Conservation (phyloP, 73 alveolate species). For the Blepharisma japonicum region DNA sequence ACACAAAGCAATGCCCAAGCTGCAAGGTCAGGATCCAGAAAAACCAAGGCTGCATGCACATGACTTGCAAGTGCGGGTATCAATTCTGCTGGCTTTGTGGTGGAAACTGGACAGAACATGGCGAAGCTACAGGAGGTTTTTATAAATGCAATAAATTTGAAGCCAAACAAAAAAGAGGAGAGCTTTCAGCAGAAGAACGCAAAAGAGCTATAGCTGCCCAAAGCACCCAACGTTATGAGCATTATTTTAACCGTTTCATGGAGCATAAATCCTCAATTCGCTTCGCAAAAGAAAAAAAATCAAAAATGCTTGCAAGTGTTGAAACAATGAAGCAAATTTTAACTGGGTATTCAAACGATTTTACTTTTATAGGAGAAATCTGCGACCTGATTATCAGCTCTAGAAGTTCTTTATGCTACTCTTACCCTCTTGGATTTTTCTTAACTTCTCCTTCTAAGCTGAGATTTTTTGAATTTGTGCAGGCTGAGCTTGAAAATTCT, state of each 20-base stretch:
- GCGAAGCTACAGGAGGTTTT: conserved; percentile 65
- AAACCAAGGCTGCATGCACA: conserved; percentile 84
- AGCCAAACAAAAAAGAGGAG: conserved; percentile 38
- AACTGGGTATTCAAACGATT: conserved; percentile 18
- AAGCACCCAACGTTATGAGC: background rate
- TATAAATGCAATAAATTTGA: conserved; percentile 71
- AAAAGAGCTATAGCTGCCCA: background rate
- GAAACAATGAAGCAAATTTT: background rate
- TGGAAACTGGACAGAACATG: conserved; percentile 59
- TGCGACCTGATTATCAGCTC: conserved; percentile 49
- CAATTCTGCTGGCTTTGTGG: conserved; percentile 74
- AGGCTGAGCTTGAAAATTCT: conserved; percentile 48
- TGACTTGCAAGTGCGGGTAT: conserved; percentile 65
- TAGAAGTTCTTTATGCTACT: conserved; percentile 45
- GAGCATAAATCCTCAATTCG: background rate
- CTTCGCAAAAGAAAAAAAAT: conserved; percentile 10
- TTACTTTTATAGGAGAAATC: conserved; percentile 45
- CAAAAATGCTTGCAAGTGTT: background rate
- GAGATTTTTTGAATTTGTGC: conserved; percentile 51
- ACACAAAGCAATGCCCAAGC: conserved; percentile 67
- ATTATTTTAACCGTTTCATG: conserved; percentile 1
- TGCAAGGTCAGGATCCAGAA: conserved; percentile 66
- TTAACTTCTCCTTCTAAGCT: conserved; percentile 40
- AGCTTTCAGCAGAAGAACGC: conserved; percentile 14
- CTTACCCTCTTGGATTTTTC: conserved; percentile 53